Evolutionary conservation across 257 asterid genomes (phyloP).

Genomic region (Anisodus acutangulus): DNA sequence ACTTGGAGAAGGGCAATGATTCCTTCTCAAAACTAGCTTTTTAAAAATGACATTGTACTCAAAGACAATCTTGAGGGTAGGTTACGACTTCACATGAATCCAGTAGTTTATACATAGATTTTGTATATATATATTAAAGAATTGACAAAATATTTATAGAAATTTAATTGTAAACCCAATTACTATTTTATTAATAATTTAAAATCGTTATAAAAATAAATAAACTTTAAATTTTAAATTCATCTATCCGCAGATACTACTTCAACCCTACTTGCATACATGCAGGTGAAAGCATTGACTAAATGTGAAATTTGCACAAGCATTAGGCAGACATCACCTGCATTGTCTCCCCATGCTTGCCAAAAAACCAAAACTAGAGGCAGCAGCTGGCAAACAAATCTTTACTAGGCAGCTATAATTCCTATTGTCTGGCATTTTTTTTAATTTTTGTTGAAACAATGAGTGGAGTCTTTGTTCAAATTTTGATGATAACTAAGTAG

Average conservation of each 20-base stretch:
- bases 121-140: background rate
- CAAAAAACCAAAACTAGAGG: background rate
- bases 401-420: conserved; percentile 1
- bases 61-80: background rate
- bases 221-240: background rate
- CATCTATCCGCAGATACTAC: background rate
- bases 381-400: conserved; percentile 17
- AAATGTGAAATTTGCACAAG: conserved; percentile 7
- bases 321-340: background rate
- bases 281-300: background rate
- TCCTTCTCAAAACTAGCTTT: background rate
- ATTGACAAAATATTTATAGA: background rate
- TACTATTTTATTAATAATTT: background rate
- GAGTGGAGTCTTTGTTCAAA: background rate
- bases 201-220: background rate
- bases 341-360: conserved; percentile 21
- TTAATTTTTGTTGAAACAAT: too few species aligned
- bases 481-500: background rate
- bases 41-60: background rate
- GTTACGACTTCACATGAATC: background rate
- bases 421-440: background rate
- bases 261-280: background rate
- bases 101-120: background rate
- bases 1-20: background rate
- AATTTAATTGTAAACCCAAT: background rate